phyloP scores from a whole-genome alignment of 2,329 filamentous ascomycete species.

The Dichotomopilus funicola region DNA sequence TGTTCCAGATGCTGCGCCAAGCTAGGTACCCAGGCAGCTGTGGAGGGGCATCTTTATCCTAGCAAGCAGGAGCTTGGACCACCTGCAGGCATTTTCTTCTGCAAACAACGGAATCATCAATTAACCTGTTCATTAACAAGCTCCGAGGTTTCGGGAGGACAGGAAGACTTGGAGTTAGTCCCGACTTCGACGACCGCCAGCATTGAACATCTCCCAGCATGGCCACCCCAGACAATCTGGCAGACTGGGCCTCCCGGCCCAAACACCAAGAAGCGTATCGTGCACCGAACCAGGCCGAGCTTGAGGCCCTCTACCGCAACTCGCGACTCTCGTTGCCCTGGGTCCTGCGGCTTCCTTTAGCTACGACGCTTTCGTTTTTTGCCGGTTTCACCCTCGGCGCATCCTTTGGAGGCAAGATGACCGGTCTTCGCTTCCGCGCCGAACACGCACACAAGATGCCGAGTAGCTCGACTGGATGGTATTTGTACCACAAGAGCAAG shows the following conservation, averaged over 20 bases:
- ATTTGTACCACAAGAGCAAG: conserved; percentile 97
- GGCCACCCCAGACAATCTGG: conserved; percentile 9
- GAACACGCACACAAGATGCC: conserved; percentile 95
- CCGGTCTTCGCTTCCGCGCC: conserved; percentile 79
- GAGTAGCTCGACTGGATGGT: conserved; percentile 78
- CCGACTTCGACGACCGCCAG: too few species aligned
- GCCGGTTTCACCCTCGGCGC: conserved; percentile 67
- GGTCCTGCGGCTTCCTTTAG: conserved; percentile 58
- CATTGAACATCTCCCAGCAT: background rate
- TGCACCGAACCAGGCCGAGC: conserved; percentile 25
- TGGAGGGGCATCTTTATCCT: too few species aligned
- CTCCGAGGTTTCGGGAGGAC: too few species aligned
- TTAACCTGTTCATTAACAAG: too few species aligned
- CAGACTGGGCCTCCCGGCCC: background rate
- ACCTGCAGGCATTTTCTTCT: conserved; percentile 1
- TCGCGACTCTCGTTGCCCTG: conserved; percentile 58
- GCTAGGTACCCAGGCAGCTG: too few species aligned
- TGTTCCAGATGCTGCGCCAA: too few species aligned
- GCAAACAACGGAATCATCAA: too few species aligned
- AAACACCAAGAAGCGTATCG: conserved; percentile 5
- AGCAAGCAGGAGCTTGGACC: conserved; percentile 18
- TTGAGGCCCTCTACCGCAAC: conserved; percentile 30
- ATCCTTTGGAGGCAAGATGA: conserved; percentile 64
- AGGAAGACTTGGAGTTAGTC: too few species aligned
- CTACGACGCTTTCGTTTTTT: conserved; percentile 55